Evolutionary conservation across 345 rosid genomes (phyloP), one percentile per base, ranked within the genome.

Genomic region (Eutrema japonicum): DNA sequence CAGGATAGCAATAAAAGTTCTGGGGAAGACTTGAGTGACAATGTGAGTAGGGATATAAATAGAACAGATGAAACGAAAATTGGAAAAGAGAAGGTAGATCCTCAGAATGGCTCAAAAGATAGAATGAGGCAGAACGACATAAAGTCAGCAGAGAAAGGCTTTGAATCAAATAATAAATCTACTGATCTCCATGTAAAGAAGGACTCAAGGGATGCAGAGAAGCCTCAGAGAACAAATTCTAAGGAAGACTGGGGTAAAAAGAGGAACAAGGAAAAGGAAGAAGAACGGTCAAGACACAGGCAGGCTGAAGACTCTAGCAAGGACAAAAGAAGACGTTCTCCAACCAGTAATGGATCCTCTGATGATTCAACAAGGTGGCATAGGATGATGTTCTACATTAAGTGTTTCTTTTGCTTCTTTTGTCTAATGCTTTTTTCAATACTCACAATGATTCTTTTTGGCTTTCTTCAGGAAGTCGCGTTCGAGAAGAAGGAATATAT

Each of bases 291-390:
- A 18, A 83, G 87, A 64, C 82, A 70, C 62, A 85, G 80, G 65
- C 76, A 29, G 32, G 22, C 75, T 66, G 81, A 59, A 61, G 96
- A 86, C 57, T 79, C 91, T 3, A 79, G 84, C 85, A 83, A 84
- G 79, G 83, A 86, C 56, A 88, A 82, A 84, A 86, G 88, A 85
- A 83, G 86, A 71, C 84, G 78, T 11, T 85, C 93, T 50, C 84
- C 96, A 69, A 62, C 74, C 47, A 79, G 87, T 82, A 85, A 87
- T 74, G 93, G 84, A 73, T 75, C 83, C 56, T 92, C 97, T 68
- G 84, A 90, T 69, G 89, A 85, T 80, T 87, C 97, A 59, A 81
- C 69, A 74, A 87, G 99, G 99, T 92, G 72, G 16, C 38, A 32
- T 68, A 40, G 37, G 42, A 33, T 52, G 38, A 33, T 52, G 68